A percentile compares a stretch with the other conserved stretches of the same genome.
These are phyloP conservation scores for Inga leiocalycina DNA, from an alignment of 306 rosid species.

Conservation along the genomic window DNA sequence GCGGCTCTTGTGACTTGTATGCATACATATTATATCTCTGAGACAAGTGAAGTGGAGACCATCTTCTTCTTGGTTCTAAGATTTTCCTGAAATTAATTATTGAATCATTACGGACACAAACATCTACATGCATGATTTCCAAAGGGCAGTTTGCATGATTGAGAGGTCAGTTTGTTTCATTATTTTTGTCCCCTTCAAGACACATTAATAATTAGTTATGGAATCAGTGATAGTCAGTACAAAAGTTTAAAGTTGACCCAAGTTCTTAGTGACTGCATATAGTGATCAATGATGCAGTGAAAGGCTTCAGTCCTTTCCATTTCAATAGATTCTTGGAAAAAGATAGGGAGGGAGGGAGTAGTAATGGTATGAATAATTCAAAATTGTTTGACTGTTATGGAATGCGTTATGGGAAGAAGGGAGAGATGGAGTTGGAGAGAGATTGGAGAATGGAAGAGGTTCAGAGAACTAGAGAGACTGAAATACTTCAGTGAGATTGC, in stretches of 20 bases:
- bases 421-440: too few species aligned
- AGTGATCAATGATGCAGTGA: not conserved
- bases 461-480: too few species aligned
- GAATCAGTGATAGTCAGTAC: not conserved
- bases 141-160: not conserved
- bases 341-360: not conserved
- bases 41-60: constrained; percentile 23
- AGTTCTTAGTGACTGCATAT: not conserved
- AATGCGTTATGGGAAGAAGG: too few species aligned
- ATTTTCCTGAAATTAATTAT: not conserved
- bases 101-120: not conserved
- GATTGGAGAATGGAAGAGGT: too few species aligned
- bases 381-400: constrained; percentile 10
- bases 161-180: constrained; percentile 15
- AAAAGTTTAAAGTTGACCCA: not conserved
- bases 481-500: too few species aligned
- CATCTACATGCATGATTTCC: not conserved
- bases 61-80: not conserved
- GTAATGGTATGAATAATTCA: constrained; percentile 1
- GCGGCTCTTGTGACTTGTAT: constrained; percentile 4
- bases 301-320: not conserved
- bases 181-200: not conserved
- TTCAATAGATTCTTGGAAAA: not conserved
- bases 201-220: not conserved
- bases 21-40: constrained; percentile 4